Percentiles rank a stretch among this genome's conserved stretches.
Evolutionary conservation across 225 moss, liverwort and hornwort genomes (phyloP).

Genomic region (Pseudoscleropodium purum): DNA sequence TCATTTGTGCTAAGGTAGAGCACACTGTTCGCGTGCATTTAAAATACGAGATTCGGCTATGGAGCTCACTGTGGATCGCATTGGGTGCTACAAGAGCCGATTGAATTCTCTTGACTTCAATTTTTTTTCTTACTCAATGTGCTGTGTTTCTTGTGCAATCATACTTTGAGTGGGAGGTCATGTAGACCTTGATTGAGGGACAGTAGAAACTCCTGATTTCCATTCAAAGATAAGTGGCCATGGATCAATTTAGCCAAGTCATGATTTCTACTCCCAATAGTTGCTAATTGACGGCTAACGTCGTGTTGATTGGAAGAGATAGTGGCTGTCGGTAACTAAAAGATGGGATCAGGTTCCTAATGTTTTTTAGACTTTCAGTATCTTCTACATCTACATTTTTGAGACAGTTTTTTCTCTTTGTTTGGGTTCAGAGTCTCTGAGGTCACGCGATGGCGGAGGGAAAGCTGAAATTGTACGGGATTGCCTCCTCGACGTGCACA

Average conservation of each 20-base stretch:
- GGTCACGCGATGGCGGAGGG: slow-evolving; percentile 11
- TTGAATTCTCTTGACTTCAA: neutral
- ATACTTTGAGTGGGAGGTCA: neutral
- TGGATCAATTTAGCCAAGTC: neutral
- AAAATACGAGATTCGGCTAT: neutral
- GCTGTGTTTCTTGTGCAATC: neutral
- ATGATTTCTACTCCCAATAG: neutral
- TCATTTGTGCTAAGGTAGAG: neutral
- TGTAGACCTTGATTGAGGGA: neutral
- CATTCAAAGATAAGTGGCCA: neutral
- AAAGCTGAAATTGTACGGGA: slow-evolving; percentile 23
- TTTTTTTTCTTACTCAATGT: neutral
- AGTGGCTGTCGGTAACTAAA: neutral
- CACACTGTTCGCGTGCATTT: neutral
- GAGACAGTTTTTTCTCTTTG: neutral
- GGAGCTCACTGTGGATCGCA: neutral
- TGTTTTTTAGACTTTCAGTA: neutral
- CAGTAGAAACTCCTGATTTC: neutral
- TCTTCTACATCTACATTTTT: neutral
- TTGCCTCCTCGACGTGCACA: slow-evolving; percentile 32
- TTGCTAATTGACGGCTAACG: neutral
- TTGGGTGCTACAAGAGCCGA: neutral
- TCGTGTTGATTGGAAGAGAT: neutral
- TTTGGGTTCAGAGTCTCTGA: neutral
- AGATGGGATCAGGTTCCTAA: neutral